Evolutionary conservation across 805 yeast species (phyloP).

Genomic region (Yarrowia sp.): DNA sequence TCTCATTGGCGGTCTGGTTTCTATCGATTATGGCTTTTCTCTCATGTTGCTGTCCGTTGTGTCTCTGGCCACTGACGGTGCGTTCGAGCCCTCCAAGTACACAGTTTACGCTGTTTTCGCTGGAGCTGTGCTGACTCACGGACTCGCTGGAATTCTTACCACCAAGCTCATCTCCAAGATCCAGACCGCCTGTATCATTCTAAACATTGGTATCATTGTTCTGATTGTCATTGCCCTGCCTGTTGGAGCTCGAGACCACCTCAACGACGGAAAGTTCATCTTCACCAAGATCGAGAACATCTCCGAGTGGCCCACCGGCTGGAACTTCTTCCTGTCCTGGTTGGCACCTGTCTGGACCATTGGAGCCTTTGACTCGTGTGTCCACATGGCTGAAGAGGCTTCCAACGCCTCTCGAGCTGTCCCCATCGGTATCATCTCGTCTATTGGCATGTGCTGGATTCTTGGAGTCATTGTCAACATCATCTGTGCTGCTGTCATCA

Average conservation of each 20-base stretch:
- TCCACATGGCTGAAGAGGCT: slow-evolving; percentile 77
- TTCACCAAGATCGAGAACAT: slow-evolving; percentile 61
- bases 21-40: slow-evolving; percentile 74
- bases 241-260: slow-evolving; percentile 46
- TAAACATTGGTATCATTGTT: slow-evolving; percentile 60
- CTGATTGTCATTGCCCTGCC: slow-evolving; percentile 52
- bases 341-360: slow-evolving; percentile 79
- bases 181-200: slow-evolving; percentile 64
- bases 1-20: slow-evolving; percentile 68
- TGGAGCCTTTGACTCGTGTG: slow-evolving; percentile 74
- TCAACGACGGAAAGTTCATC: slow-evolving; percentile 61
- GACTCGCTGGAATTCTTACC: slow-evolving; percentile 61
- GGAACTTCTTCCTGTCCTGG: slow-evolving; percentile 62
- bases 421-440: slow-evolving; percentile 68
- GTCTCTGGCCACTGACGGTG: slow-evolving; percentile 58
- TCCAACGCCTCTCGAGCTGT: slow-evolving; percentile 66
- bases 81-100: slow-evolving; percentile 60
- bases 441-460: slow-evolving; percentile 63
- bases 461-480: slow-evolving; percentile 65
- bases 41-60: slow-evolving; percentile 57
- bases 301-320: slow-evolving; percentile 66
- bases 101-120: slow-evolving; percentile 70
- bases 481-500: slow-evolving; percentile 61
- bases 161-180: slow-evolving; percentile 63
- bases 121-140: slow-evolving; percentile 63